Conservation (phyloP, 306 rosid species). For the Arachis stenosperma region DNA sequence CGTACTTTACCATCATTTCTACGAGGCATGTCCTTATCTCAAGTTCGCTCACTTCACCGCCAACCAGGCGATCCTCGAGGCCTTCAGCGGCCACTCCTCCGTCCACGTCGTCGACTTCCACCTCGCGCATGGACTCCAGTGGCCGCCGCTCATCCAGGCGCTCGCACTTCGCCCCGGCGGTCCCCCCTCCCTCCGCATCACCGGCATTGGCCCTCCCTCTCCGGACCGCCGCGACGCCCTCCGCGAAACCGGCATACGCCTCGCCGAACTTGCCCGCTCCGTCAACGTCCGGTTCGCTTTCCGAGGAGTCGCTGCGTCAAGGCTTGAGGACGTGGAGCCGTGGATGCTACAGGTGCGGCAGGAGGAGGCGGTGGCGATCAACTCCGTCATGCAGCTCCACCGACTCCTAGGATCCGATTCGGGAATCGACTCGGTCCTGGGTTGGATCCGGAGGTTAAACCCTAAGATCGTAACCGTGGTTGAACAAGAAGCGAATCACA, state of each 20-base stretch:
- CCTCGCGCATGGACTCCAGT: constrained; percentile 64
- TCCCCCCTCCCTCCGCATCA: constrained; percentile 34
- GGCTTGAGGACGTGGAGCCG: constrained; percentile 87
- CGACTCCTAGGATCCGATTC: constrained; percentile 63
- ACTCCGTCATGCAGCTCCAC: constrained; percentile 87
- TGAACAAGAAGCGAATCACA: constrained; percentile 89
- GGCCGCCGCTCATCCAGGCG: constrained; percentile 11
- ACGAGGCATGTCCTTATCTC: constrained; percentile 86
- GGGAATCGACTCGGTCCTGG: constrained; percentile 50
- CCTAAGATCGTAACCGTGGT: constrained; percentile 80
- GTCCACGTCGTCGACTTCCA: constrained; percentile 95
- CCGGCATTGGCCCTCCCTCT: constrained; percentile 97
- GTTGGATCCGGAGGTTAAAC: constrained; percentile 71
- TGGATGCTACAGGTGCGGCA: constrained; percentile 86
- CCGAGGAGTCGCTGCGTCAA: constrained; percentile 82
- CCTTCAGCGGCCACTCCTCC: constrained; percentile 78
- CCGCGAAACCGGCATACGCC: constrained; percentile 72
- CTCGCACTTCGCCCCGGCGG: neutral
- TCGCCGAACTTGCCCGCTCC: constrained; percentile 82
- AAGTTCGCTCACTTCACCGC: constrained; percentile 97
- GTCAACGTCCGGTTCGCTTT: constrained; percentile 84
- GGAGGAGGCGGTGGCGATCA: constrained; percentile 80
- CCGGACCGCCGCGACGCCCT: constrained; percentile 84
- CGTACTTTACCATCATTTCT: constrained; percentile 73
- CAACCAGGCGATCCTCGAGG: constrained; percentile 84